These are phyloP conservation scores for Oryza punctata DNA, from an alignment of 176 grass and related monocot genomes.

Conservation along the genomic window DNA sequence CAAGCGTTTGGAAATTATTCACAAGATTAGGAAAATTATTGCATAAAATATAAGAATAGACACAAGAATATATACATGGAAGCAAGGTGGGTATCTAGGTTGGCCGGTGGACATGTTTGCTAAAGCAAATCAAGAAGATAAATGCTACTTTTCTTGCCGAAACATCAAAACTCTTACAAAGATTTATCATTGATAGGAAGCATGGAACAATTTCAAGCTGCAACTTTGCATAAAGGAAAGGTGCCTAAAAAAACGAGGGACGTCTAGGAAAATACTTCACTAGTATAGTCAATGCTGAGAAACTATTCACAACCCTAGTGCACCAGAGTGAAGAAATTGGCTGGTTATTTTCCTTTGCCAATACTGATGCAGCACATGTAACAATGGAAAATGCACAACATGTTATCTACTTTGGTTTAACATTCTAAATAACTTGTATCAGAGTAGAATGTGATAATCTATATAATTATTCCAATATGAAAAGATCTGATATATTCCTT, in stretches of 20 bases:
- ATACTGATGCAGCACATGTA: neutral
- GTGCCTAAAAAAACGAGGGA: neutral
- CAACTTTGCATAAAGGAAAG: neutral
- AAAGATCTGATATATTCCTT: neutral
- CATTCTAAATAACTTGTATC: neutral
- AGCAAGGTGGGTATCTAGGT: neutral
- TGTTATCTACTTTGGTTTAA: neutral
- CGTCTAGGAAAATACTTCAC: neutral
- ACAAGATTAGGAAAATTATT: conserved; percentile 11
- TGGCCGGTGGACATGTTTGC: neutral
- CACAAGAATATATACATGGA: neutral
- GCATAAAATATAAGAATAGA: too few relatives aligned
- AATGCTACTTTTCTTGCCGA: neutral
- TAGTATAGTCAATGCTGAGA: neutral
- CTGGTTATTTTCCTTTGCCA: conserved; percentile 7
- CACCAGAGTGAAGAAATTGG: conserved; percentile 15
- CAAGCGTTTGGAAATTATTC: conserved; percentile 16
- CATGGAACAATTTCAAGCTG: neutral
- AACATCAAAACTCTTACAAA: neutral
- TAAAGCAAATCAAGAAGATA: conserved; percentile 24
- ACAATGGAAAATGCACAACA: neutral
- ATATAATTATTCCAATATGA: neutral
- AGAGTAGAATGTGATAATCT: conserved; percentile 1
- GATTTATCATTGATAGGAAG: neutral
- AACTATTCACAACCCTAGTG: neutral